These are phyloP conservation scores for Zasmidium cellare DNA, from an alignment of 2,329 filamentous ascomycete genomes.

Conservation along the genomic window DNA sequence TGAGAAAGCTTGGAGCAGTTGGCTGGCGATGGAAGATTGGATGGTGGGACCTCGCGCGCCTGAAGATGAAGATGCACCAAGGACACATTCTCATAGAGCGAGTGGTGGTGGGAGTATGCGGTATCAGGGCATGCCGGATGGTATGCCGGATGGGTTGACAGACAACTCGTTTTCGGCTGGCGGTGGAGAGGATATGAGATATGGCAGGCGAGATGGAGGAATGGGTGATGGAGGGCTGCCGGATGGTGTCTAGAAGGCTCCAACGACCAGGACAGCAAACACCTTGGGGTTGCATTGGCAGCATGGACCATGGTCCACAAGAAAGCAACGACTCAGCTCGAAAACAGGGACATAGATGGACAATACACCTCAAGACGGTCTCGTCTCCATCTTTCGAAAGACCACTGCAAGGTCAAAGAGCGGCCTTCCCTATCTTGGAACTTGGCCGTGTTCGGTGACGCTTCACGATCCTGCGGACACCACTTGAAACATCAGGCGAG, in stretches of 20 bases:
- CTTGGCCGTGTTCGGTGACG: no score
- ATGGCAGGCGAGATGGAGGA: background rate
- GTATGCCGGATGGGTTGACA: conserved; percentile 1
- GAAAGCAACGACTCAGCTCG: background rate
- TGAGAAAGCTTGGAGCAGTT: conserved; percentile 87
- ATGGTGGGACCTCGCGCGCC: conserved; percentile 86
- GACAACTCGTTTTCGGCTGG: no score
- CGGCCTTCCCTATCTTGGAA: no score
- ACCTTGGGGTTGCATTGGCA: no score
- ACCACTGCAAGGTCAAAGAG: no score
- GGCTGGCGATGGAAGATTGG: conserved; percentile 97
- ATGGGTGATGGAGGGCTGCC: background rate
- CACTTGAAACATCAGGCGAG: no score
- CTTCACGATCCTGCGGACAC: no score
- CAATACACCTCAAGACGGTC: no score
- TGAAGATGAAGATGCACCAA: conserved; percentile 20
- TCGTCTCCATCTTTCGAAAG: no score
- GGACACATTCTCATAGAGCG: conserved; percentile 1
- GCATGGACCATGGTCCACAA: no score
- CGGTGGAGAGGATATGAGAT: no score
- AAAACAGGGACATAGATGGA: no score
- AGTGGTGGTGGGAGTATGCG: conserved; percentile 1
- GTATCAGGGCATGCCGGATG: conserved; percentile 4
- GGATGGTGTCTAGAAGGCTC: background rate
- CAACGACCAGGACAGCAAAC: background rate